Conservation (phyloP, 257 asterid species). For the Scutellaria baicalensis region DNA sequence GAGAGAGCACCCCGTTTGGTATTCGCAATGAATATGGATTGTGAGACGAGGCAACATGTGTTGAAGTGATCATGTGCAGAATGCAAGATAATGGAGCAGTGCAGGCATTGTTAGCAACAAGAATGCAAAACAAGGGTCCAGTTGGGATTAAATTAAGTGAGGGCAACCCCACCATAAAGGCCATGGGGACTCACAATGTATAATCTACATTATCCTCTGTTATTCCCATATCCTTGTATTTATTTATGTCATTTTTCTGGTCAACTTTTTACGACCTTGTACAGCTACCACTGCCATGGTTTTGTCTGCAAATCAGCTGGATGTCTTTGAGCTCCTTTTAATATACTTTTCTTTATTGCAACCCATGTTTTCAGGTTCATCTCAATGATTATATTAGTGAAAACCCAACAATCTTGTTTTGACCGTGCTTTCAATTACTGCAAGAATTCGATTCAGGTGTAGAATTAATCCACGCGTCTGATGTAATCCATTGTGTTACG, state of each 20-base stretch:
- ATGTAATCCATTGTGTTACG: no score
- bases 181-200: constrained; percentile 25
- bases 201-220: constrained; percentile 35
- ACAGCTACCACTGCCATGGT: constrained; percentile 8
- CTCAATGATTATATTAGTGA: not conserved
- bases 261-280: constrained; percentile 19
- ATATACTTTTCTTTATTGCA: not conserved
- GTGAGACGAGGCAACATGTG: constrained; percentile 14
- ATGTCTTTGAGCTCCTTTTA: not conserved
- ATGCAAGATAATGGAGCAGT: constrained; percentile 17
- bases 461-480: no score
- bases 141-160: constrained; percentile 1
- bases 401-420: no score
- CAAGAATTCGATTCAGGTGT: no score
- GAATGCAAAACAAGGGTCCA: constrained; percentile 19
- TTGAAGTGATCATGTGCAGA: constrained; percentile 40
- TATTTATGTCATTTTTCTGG: constrained; percentile 8
- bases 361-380: not conserved
- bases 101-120: constrained; percentile 14
- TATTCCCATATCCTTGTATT: constrained; percentile 25
- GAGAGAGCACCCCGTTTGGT: no score
- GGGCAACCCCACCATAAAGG: constrained; percentile 11
- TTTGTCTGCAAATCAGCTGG: not conserved
- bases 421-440: no score
- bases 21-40: not conserved